Conservation (phyloP, 805 yeast genomes). For the Candida pseudofarinosa region DNA sequence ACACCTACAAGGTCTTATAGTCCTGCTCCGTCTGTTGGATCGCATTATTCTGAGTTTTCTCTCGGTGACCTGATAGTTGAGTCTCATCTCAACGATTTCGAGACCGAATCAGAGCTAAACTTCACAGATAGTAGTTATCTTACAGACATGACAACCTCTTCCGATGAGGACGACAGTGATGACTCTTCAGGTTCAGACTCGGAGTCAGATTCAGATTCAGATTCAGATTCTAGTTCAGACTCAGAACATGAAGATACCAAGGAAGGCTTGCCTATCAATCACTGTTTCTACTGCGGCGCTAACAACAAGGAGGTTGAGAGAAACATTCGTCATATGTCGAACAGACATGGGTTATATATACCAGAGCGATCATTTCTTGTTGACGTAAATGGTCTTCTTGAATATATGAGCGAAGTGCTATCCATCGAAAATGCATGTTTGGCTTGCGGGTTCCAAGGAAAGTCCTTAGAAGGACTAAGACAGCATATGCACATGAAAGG, state of each 20-base stretch:
- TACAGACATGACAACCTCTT: conserved; percentile 16
- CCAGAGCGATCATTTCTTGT: conserved; percentile 38
- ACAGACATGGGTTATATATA: conserved; percentile 42
- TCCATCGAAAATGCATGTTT: conserved; percentile 41
- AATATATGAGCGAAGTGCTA: conserved; percentile 34
- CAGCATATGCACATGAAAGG: conserved; percentile 43
- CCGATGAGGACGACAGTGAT: conserved; percentile 27
- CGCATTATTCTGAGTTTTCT: conserved; percentile 55
- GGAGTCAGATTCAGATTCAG: conserved; percentile 25
- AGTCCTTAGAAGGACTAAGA: conserved; percentile 36
- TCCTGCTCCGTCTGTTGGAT: conserved; percentile 52
- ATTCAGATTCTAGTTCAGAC: conserved; percentile 19
- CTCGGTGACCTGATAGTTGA: conserved; percentile 39
- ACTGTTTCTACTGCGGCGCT: conserved; percentile 57
- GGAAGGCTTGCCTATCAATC: conserved; percentile 43
- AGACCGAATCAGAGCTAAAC: conserved; percentile 50
- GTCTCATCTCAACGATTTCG: conserved; percentile 28
- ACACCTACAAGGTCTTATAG: conserved; percentile 35
- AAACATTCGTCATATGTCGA: conserved; percentile 46
- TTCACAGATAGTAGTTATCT: conserved; percentile 35
- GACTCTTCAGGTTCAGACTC: conserved; percentile 19
- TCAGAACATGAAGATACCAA: conserved; percentile 20
- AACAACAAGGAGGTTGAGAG: conserved; percentile 51
- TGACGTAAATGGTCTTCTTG: conserved; percentile 36
- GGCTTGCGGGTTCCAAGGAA: conserved; percentile 43